These are phyloP conservation scores for Quercus lobata DNA, from an alignment of 331 rosid genomes.

Conservation along the genomic window DNA sequence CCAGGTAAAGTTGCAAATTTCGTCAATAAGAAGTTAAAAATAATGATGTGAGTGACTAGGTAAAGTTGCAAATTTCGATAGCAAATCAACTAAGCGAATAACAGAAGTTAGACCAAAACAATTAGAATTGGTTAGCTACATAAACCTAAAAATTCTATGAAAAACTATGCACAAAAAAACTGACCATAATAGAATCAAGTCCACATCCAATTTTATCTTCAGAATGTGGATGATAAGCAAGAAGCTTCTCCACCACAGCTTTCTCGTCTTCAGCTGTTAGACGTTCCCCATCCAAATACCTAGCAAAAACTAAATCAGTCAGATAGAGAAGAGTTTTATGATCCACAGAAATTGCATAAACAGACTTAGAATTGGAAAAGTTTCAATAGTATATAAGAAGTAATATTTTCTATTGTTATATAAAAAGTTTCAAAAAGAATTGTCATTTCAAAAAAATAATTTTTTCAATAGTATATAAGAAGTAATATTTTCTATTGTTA, in stretches of 20 bases:
- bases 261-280: slow-evolving; percentile 59
- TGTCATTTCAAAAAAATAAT: no score
- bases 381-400: no score
- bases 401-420: no score
- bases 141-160: not conserved
- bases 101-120: not conserved
- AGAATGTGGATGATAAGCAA: slow-evolving; percentile 70
- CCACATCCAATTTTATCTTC: slow-evolving; percentile 91
- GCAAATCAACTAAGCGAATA: not conserved
- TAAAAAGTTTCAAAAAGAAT: no score
- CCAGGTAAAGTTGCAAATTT: not conserved
- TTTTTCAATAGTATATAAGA: no score
- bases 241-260: slow-evolving; percentile 61
- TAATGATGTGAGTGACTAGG: not conserved
- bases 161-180: not conserved
- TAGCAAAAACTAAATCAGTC: slow-evolving; percentile 4
- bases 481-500: no score
- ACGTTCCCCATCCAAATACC: slow-evolving; percentile 70
- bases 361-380: not conserved
- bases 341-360: not conserved
- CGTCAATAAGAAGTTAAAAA: not conserved
- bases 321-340: not conserved
- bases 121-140: not conserved
- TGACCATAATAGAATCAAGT: slow-evolving; percentile 79
- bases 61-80: not conserved